phyloP scores from a whole-genome alignment of 2,329 filamentous ascomycete species.

The Hypoxylon sp. region DNA sequence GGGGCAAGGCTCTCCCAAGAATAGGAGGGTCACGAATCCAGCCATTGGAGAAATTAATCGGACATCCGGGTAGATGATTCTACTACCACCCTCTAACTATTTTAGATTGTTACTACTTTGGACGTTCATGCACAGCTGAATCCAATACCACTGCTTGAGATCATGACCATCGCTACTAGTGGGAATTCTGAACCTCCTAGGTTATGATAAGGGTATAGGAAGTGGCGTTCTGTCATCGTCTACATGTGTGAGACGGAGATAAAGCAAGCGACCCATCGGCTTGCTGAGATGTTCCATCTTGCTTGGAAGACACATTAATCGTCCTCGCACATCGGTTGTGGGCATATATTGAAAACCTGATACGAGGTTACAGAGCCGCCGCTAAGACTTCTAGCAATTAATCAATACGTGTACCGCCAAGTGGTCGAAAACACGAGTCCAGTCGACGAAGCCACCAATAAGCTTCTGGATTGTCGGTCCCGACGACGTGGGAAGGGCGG shows the following conservation, averaged over 20 bases:
- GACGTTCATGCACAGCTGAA: conserved; percentile 2
- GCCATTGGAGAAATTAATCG: conserved; percentile 16
- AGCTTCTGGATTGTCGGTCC: conserved; percentile 29
- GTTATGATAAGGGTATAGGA: conserved; percentile 13
- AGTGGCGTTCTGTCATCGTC: conserved; percentile 5
- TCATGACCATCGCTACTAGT: conserved; percentile 1
- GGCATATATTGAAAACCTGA: conserved; percentile 43
- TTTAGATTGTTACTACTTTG: conserved; percentile 4
- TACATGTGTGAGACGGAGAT: conserved; percentile 18
- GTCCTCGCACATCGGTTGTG: conserved; percentile 37
- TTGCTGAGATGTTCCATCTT: conserved; percentile 17
- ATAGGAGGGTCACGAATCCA: conserved; percentile 10
- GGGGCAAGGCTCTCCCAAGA: conserved; percentile 10
- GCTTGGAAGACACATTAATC: conserved; percentile 16
- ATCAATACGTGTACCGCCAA: conserved; percentile 30
- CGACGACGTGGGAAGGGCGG: conserved; percentile 38
- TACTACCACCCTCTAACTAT: conserved; percentile 4
- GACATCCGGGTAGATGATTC: conserved; percentile 32
- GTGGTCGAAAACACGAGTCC: conserved; percentile 30
- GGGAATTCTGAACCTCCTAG: neutral
- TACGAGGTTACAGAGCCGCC: conserved; percentile 40
- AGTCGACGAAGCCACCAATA: conserved; percentile 31
- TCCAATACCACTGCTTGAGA: conserved; percentile 5
- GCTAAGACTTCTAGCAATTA: conserved; percentile 30
- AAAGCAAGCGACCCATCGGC: conserved; percentile 24